Evolutionary conservation across 352 stramenopile species (phyloP).

Genomic region (Globisporangium echinulatum): DNA sequence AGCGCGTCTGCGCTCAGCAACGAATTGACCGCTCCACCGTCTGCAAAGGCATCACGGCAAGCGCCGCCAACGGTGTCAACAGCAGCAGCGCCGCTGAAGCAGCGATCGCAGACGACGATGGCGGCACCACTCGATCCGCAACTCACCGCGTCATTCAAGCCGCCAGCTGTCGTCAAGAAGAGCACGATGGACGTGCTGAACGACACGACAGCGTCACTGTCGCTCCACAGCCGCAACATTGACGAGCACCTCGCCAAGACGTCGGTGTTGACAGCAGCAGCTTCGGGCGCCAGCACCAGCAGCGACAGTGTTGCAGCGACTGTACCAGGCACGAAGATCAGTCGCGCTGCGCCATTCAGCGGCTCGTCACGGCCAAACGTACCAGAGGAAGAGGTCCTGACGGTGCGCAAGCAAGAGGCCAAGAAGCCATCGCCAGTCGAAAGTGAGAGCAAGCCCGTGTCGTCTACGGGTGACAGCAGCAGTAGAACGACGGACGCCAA

Average conservation of each 20-base stretch:
- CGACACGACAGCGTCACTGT: constrained; percentile 41
- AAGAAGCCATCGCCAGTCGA: constrained; percentile 26
- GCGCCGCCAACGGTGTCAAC: constrained; percentile 7
- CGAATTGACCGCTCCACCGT: constrained; percentile 10
- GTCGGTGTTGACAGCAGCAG: background rate
- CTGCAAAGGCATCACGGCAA: constrained; percentile 18
- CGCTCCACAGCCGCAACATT: constrained; percentile 12
- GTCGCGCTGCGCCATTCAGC: constrained; percentile 51
- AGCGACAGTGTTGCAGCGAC: background rate
- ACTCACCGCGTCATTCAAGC: constrained; percentile 6
- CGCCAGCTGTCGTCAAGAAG: constrained; percentile 33
- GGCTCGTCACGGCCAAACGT: constrained; percentile 40
- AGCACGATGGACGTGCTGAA: constrained; percentile 71
- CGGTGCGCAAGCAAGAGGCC: constrained; percentile 55
- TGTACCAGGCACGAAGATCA: constrained; percentile 19
- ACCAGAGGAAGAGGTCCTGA: constrained; percentile 60
- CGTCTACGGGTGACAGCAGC: background rate
- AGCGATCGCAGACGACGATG: constrained; percentile 2
- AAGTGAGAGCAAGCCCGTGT: constrained; percentile 2
- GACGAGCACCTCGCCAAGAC: constrained; percentile 16
- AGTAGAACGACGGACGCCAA: constrained; percentile 4
- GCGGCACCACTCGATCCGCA: background rate
- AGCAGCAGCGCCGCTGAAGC: background rate
- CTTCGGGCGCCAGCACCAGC: background rate
- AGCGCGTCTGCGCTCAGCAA: constrained; percentile 9